Evolutionary conservation across 768 basidiomycete species (phyloP), one percentile per base, ranked within the genome.

Genomic region (Boletus huronensis): DNA sequence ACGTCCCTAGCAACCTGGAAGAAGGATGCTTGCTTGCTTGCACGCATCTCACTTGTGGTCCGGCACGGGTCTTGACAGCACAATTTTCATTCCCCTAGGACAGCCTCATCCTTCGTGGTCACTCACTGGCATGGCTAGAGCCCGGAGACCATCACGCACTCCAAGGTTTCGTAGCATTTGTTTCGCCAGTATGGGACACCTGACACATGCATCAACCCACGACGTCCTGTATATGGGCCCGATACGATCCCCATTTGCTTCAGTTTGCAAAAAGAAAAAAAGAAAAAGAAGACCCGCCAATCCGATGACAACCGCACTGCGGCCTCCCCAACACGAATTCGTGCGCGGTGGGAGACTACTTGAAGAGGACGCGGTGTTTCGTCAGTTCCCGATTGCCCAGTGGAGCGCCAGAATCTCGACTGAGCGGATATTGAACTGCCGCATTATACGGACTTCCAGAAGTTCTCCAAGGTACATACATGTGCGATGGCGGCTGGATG

Each of bases 351-450:
- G 55, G 54, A 14, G 53, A 54, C 59, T 55, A 55, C 55, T 62
- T 10, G 57, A 59, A 63, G 49, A 53, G 41, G 63, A 55, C 50
- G 55, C 49, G 46, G 50, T 55, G 57, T 47, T 41, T 43, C 41
- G 44, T 50, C 50, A n/a, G 50, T 48, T 39, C 44, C 62, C 50
- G 48, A 44, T 50, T 49, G 51, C 31, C 46, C 48, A 50, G 47
- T 68, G 58, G 57, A 54, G 67, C 67, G 61, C 57, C 31, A 55
- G 58, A 66, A 61, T 50, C 65, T 66, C 67, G 64, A 69, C 64
- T 69, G 61, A 69, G 57, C 65, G 64, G 67, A 66, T 64, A 69
- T 67, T 57, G 64, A 69, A 59, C 57, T 66, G 64, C 58, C 67
- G 67, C 58, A 23, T 35, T 54, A 49, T 46, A 59, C 64, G 59